Conservation (phyloP, 208 protist species). For the Leishmania tarentolae region DNA sequence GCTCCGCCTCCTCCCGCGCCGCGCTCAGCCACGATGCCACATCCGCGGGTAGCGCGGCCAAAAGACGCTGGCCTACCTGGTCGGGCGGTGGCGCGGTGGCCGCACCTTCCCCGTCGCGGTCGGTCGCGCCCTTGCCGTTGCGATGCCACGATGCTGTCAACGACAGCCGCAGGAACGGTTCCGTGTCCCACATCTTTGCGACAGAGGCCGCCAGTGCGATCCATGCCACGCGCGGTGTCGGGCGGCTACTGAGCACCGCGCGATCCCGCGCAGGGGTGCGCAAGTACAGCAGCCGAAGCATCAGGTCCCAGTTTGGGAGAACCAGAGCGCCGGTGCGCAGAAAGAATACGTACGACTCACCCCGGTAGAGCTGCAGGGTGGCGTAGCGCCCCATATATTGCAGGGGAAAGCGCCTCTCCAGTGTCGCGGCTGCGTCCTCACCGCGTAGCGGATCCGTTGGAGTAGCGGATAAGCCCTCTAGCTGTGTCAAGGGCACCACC, state of each 20-base stretch:
- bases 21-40: constrained; percentile 19
- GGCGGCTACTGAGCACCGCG: constrained; percentile 35
- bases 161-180: constrained; percentile 7
- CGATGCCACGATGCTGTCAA: background rate
- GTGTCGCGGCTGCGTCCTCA: background rate
- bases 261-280: constrained; percentile 31
- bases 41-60: constrained; percentile 5
- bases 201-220: constrained; percentile 4
- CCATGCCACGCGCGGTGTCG: constrained; percentile 21
- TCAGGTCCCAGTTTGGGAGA: constrained; percentile 48
- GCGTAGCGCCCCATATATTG: constrained; percentile 33
- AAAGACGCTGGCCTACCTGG: constrained; percentile 4
- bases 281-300: constrained; percentile 42
- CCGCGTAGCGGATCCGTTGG: background rate
- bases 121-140: no score
- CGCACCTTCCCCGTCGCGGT: background rate
- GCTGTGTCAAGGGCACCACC: constrained; percentile 30
- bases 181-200: background rate
- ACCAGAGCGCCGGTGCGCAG: constrained; percentile 31
- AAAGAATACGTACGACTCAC: constrained; percentile 68
- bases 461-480: background rate
- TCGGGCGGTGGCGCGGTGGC: constrained; percentile 3
- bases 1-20: constrained; percentile 15
- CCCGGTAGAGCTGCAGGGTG: constrained; percentile 49
- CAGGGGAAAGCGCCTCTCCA: background rate